A percentile compares a stretch with the other conserved stretches of the same genome.
These are phyloP conservation scores for Pichia pseudocactophila DNA, from an alignment of 805 yeast species.

Conservation along the genomic window DNA sequence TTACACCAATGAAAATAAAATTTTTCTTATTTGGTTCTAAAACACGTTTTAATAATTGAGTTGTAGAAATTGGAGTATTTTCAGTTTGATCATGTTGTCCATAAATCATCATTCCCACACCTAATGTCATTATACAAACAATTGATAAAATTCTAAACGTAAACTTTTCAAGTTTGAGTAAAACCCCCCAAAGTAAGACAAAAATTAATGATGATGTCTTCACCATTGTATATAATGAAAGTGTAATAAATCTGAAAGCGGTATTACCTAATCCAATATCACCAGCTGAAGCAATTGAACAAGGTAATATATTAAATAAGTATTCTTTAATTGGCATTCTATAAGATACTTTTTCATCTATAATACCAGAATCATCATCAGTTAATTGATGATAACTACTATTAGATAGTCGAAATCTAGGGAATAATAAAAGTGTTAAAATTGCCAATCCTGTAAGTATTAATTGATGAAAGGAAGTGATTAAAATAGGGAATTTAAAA, in stretches of 20 bases:
- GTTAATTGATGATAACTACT: not conserved
- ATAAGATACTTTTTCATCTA: slow-evolving; percentile 10
- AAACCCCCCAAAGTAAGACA: slow-evolving; percentile 79
- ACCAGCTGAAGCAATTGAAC: slow-evolving; percentile 81
- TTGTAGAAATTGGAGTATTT: not conserved
- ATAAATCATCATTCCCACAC: slow-evolving; percentile 84
- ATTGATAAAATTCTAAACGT: slow-evolving; percentile 59
- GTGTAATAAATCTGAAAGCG: slow-evolving; percentile 67
- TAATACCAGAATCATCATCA: slow-evolving; percentile 1
- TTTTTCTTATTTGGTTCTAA: not conserved
- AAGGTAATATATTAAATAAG: slow-evolving; percentile 57
- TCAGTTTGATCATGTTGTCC: slow-evolving; percentile 28
- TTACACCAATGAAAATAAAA: slow-evolving; percentile 45
- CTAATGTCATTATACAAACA: slow-evolving; percentile 69
- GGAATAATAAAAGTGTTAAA: slow-evolving; percentile 35
- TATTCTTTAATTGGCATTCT: slow-evolving; percentile 32
- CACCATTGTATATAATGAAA: slow-evolving; percentile 86
- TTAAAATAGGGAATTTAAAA: slow-evolving; percentile 74
- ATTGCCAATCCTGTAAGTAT: slow-evolving; percentile 51
- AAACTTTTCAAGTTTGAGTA: slow-evolving; percentile 70
- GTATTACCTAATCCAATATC: slow-evolving; percentile 92
- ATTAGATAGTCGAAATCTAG: slow-evolving; percentile 36
- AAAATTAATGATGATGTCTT: slow-evolving; percentile 84
- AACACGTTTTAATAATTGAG: no score
- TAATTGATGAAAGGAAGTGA: slow-evolving; percentile 80